Evolutionary conservation across 75 land plant species (phyloP).

Genomic region (Ceratopteris richardii): DNA sequence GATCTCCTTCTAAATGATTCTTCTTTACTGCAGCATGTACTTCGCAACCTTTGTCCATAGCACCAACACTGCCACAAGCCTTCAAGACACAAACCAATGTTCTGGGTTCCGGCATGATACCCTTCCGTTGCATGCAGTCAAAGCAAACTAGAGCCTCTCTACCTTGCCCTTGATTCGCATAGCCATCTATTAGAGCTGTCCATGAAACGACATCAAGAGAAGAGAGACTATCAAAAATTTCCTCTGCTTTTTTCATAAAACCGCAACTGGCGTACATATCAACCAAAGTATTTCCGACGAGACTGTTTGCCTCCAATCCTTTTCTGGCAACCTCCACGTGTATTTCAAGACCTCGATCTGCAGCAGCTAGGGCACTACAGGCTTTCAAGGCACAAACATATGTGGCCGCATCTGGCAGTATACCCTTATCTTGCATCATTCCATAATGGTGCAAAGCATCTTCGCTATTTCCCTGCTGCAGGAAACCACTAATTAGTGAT

Average conservation of each 20-base stretch:
- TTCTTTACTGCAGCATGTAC: constrained; percentile 23
- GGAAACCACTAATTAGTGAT: constrained; percentile 19
- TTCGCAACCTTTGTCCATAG: constrained; percentile 13
- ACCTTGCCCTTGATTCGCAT: constrained; percentile 17
- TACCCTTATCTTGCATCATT: constrained; percentile 5
- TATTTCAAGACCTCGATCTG: background rate
- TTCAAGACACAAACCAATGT: constrained; percentile 25
- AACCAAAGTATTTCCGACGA: constrained; percentile 9
- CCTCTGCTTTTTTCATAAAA: background rate
- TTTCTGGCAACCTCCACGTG: background rate
- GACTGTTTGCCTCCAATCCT: background rate
- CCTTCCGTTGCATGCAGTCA: constrained; percentile 11
- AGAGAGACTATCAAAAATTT: constrained; percentile 3
- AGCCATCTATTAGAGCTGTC: constrained; percentile 24
- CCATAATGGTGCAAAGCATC: constrained; percentile 10
- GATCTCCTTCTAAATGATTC: constrained; percentile 19
- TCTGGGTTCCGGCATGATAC: constrained; percentile 5
- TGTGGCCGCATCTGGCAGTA: background rate
- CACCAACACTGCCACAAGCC: constrained; percentile 21
- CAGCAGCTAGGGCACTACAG: background rate
- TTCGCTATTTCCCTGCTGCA: constrained; percentile 15
- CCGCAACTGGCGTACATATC: constrained; percentile 14
- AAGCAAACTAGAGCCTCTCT: constrained; percentile 9
- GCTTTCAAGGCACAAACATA: background rate
- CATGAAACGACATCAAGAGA: constrained; percentile 16